A percentile compares a stretch with the other conserved stretches of the same genome.
Conservation (phyloP, 495 filamentous ascomycete species). For the Podospora conica region DNA sequence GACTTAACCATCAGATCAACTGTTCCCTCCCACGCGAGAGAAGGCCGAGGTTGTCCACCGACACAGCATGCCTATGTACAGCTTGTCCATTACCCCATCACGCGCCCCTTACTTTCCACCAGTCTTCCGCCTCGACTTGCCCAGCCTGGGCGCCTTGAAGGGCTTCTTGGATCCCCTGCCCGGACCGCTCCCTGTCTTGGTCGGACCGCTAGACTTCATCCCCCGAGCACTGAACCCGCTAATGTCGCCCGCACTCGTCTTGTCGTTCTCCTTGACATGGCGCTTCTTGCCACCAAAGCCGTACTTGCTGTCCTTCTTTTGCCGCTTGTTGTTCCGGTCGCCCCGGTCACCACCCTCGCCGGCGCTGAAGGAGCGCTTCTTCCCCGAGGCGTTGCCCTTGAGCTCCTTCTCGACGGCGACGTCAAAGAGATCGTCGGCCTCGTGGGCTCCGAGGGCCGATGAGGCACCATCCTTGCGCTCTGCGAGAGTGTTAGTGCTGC, state of each 20-base stretch:
- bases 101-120: constrained; percentile 4
- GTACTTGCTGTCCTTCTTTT: constrained; percentile 88
- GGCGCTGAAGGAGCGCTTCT: constrained; percentile 24
- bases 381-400: constrained; percentile 30
- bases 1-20: neutral
- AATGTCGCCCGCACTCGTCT: constrained; percentile 68
- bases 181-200: constrained; percentile 10
- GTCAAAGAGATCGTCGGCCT: constrained; percentile 92
- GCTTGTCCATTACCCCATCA: neutral
- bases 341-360: constrained; percentile 29
- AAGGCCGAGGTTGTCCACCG: neutral
- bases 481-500: constrained; percentile 31
- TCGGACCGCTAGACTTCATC: constrained; percentile 58
- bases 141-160: constrained; percentile 19
- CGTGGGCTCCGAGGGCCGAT: constrained; percentile 52
- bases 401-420: constrained; percentile 80
- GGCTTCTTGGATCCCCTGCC: constrained; percentile 16
- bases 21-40: neutral
- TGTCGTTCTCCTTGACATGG: constrained; percentile 81
- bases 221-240: constrained; percentile 70
- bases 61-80: neutral
- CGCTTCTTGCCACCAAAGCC: constrained; percentile 95
- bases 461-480: constrained; percentile 75
- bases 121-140: constrained; percentile 39
- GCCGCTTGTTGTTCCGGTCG: constrained; percentile 60